These are phyloP conservation scores for Epichloe typhina DNA, from an alignment of 2,329 filamentous ascomycete genomes.

Conservation along the genomic window DNA sequence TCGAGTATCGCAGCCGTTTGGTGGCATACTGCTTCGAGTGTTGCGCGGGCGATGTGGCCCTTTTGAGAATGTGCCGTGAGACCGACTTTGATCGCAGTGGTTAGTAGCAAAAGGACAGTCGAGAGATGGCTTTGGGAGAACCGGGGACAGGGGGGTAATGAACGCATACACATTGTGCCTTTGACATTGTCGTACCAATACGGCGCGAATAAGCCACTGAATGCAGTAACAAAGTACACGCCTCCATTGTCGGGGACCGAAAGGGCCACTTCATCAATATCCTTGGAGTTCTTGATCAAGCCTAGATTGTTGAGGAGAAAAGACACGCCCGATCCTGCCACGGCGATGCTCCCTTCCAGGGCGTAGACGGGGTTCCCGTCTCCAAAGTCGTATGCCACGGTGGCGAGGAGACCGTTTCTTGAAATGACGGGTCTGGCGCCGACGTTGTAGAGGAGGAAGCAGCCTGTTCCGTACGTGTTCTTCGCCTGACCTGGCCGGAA, in stretches of 20 bases:
- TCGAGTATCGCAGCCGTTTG: constrained; percentile 86
- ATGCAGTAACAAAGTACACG: constrained; percentile 78
- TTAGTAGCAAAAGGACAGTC: background rate
- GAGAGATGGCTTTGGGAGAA: too few species aligned
- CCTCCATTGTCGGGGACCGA: constrained; percentile 62
- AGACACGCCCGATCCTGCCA: constrained; percentile 69
- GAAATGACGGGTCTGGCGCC: constrained; percentile 77
- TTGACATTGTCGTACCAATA: constrained; percentile 93
- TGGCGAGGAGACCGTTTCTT: constrained; percentile 69
- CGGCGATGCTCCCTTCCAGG: constrained; percentile 71
- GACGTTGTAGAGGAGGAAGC: constrained; percentile 82
- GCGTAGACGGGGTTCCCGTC: constrained; percentile 56
- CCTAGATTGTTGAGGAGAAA: constrained; percentile 53
- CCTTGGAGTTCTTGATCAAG: constrained; percentile 38
- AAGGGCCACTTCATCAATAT: constrained; percentile 37
- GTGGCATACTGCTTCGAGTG: constrained; percentile 82
- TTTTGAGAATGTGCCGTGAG: constrained; percentile 76
- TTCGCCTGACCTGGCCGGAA: constrained; percentile 75
- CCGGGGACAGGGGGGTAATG: constrained; percentile 6
- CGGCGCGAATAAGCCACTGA: constrained; percentile 80
- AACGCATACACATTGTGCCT: constrained; percentile 59
- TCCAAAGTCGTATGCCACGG: constrained; percentile 73
- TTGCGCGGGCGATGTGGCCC: constrained; percentile 79
- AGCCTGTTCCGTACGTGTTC: constrained; percentile 85
- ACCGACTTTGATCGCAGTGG: constrained; percentile 39